Evolutionary conservation across 352 stramenopile genomes (phyloP).

Genomic region (Globisporangium camurandrum): DNA sequence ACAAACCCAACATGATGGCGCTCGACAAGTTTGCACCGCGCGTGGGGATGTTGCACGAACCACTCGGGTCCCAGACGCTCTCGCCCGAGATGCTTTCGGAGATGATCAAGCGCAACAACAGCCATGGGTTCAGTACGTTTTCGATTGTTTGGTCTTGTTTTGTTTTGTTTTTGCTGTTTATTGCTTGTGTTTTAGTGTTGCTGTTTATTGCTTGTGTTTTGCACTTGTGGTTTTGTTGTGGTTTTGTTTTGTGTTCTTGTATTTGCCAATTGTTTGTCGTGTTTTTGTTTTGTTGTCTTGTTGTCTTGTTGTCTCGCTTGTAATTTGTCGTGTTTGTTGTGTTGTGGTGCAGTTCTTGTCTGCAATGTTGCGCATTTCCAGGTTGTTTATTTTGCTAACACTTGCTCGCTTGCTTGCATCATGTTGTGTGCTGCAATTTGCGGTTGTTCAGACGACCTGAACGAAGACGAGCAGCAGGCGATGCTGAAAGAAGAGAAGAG

Average conservation of each 20-base stretch:
- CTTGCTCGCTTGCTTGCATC: background rate
- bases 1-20: conserved; percentile 22
- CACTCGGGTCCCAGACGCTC: conserved; percentile 67
- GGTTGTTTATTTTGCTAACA: too few species aligned
- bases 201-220: background rate
- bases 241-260: background rate
- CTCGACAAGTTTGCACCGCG: conserved; percentile 12
- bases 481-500: conserved; percentile 81
- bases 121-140: conserved; percentile 37
- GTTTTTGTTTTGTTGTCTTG: background rate
- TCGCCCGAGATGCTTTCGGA: conserved; percentile 73
- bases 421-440: background rate
- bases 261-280: background rate
- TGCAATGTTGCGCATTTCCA: too few species aligned
- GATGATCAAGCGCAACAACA: conserved; percentile 79
- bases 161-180: conserved; percentile 1
- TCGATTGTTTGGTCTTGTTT: conserved; percentile 1
- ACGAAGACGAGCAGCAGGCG: conserved; percentile 71
- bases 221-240: background rate
- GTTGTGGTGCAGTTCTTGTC: background rate
- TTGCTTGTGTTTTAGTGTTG: background rate
- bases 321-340: background rate
- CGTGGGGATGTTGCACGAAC: conserved; percentile 20
- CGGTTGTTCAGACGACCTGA: conserved; percentile 48
- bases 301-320: background rate